These are phyloP conservation scores for Neurospora discreta DNA, from an alignment of 495 filamentous ascomycete genomes.

Conservation along the genomic window DNA sequence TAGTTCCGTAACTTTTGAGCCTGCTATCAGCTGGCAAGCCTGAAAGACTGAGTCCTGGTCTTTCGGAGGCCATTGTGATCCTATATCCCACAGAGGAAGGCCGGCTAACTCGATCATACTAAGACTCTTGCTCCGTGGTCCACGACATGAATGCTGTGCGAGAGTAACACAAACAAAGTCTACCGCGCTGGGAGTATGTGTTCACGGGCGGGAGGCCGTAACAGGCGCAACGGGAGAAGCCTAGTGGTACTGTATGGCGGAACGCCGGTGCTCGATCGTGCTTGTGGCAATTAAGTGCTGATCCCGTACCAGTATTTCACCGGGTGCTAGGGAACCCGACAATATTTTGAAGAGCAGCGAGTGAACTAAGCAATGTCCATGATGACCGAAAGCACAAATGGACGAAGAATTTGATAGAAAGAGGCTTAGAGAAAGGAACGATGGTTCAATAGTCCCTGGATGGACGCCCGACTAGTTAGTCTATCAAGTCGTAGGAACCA, in stretches of 20 bases:
- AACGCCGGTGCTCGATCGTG: slow-evolving; percentile 4
- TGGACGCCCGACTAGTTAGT: background rate
- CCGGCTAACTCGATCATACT: slow-evolving; percentile 16
- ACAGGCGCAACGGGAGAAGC: slow-evolving; percentile 11
- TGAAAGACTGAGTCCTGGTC: slow-evolving; percentile 9
- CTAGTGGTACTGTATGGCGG: slow-evolving; percentile 9
- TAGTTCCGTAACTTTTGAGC: slow-evolving; percentile 5
- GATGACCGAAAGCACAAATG: slow-evolving; percentile 1
- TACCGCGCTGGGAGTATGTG: slow-evolving; percentile 1
- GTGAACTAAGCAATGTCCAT: slow-evolving; percentile 6
- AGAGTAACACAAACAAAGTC: background rate
- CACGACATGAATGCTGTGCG: slow-evolving; percentile 6
- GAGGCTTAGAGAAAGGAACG: background rate
- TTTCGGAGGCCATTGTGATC: slow-evolving; percentile 21
- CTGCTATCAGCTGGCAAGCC: slow-evolving; percentile 12
- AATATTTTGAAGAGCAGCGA: background rate
- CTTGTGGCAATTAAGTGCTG: slow-evolving; percentile 9
- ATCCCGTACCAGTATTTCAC: slow-evolving; percentile 9
- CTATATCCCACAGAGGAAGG: slow-evolving; percentile 9
- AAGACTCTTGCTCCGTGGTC: slow-evolving; percentile 5
- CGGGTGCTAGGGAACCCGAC: slow-evolving; percentile 1
- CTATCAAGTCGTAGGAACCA: background rate
- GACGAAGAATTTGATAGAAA: background rate
- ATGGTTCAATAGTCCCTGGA: background rate
- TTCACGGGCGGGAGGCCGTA: slow-evolving; percentile 12